Conservation (phyloP, 2,329 filamentous ascomycete genomes). For the Biscogniauxia sp. region DNA sequence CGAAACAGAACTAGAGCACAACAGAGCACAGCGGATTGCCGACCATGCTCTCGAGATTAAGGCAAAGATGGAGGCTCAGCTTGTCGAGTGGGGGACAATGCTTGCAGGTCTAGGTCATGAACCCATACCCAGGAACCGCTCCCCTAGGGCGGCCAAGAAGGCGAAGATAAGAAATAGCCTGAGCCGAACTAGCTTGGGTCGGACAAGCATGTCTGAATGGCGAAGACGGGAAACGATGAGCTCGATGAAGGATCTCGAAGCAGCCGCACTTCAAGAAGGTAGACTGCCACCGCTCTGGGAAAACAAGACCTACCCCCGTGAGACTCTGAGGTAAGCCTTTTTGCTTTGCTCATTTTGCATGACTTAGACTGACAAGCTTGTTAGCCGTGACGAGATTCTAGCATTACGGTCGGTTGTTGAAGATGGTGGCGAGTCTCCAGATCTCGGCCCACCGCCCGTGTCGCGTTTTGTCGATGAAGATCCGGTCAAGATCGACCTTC, state of each 20-base stretch:
- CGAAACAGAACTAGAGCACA: constrained; percentile 64
- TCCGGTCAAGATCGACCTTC: constrained; percentile 52
- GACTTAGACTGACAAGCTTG: constrained; percentile 22
- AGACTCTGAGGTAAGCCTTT: constrained; percentile 59
- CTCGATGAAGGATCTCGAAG: constrained; percentile 44
- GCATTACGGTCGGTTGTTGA: constrained; percentile 52
- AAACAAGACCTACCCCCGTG: constrained; percentile 64
- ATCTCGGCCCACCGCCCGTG: constrained; percentile 63
- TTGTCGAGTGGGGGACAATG: constrained; percentile 66
- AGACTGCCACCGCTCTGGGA: constrained; percentile 68
- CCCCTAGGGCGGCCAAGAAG: constrained; percentile 40
- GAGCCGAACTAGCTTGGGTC: constrained; percentile 36
- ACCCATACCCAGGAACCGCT: constrained; percentile 49
- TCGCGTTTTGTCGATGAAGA: constrained; percentile 59
- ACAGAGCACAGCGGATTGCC: constrained; percentile 56
- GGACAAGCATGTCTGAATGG: constrained; percentile 51
- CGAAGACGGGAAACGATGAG: constrained; percentile 52
- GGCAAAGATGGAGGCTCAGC: constrained; percentile 67
- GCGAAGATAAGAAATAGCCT: constrained; percentile 34
- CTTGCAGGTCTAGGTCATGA: constrained; percentile 64
- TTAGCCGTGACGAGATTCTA: constrained; percentile 60
- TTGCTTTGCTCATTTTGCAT: background rate
- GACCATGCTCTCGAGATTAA: constrained; percentile 70
- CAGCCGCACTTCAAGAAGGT: constrained; percentile 49
- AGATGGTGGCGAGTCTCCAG: constrained; percentile 60